Base-by-base conservation (phyloP, 345 rosid species). In the Alliaria petiolata region DNA sequence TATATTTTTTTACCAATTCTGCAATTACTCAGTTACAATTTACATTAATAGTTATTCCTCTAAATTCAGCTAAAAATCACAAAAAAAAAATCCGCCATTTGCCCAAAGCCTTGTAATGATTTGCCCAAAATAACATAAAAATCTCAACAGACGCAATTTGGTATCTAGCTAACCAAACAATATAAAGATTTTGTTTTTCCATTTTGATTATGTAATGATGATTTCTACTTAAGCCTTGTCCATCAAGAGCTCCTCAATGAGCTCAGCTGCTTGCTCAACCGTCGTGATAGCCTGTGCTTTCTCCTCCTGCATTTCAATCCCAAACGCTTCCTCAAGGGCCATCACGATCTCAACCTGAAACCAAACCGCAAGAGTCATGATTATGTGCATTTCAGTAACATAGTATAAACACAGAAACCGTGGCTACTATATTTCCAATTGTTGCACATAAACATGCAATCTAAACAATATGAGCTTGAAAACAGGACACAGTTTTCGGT, bases 291-390 rank as follows among this genome's bases (percentile, higher is more conserved):
- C 36, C 81, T 89, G 89, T 8, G 97, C 93, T 44, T 80, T 84
- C 59, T 89, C 91, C 63, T 87, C 97, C 13, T 70, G 85, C 76
- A 86, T 87, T 13, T 83, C 82, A 30, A 91, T 87, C 15, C 85
- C 97, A 22, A 88, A 87, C 47, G 75, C 89, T 78, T 85, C 93
- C 80, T 84, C 93, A 1, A 89, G 83, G 28, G 84, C 88, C 91
- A 87, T 91, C 62, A 86, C 89, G 49, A 87, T 84, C 89, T 89
- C 92, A 12, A 85, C 97, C 92, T 88, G 70, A 44, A 42, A 54
- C 13, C 7, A 11, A 44, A n/a, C 20, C 42, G 16, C 15, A 62
- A 14, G 38, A 15, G n/a, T 19, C 53, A 51, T 49, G 35, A 34
- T 31, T 13, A 50, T 13, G 35, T 30, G 17, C 7, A 11, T 28